Percentiles rank a stretch among this genome's conserved stretches.
Conservation (phyloP, 2,329 filamentous ascomycete genomes). For the Rachicladosporium sp. region DNA sequence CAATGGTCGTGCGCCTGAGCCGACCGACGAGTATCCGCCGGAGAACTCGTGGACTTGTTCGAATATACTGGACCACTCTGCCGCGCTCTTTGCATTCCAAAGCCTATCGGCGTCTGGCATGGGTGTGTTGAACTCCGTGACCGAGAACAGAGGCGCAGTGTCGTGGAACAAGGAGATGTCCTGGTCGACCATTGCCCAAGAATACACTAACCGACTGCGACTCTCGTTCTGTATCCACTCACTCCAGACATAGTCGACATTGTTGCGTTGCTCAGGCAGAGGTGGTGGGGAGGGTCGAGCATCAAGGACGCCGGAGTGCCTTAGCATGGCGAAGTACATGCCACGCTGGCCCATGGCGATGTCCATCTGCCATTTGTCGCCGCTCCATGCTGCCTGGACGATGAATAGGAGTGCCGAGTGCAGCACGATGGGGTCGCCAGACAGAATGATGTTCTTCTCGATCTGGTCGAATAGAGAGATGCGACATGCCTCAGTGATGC, state of each 20-base stretch:
- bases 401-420: constrained; percentile 57
- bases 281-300: constrained; percentile 28
- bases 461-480: constrained; percentile 61
- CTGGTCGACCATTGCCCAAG: constrained; percentile 63
- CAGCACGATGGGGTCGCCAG: constrained; percentile 51
- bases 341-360: constrained; percentile 62
- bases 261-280: constrained; percentile 34
- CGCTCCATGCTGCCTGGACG: constrained; percentile 58
- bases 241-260: constrained; percentile 45
- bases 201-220: constrained; percentile 56
- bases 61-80: constrained; percentile 48
- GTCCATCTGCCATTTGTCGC: constrained; percentile 68
- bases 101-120: constrained; percentile 52
- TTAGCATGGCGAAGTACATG: constrained; percentile 62
- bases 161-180: constrained; percentile 58
- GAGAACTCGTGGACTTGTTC: constrained; percentile 47
- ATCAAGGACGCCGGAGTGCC: constrained; percentile 56
- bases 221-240: constrained; percentile 55
- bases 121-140: constrained; percentile 52
- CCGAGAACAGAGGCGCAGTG: constrained; percentile 48
- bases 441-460: constrained; percentile 58
- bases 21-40: constrained; percentile 41
- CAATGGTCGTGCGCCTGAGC: constrained; percentile 39
- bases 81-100: constrained; percentile 48
- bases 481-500: constrained; percentile 57